Evolutionary conservation across 345 rosid genomes (phyloP).

Genomic region (Euphorbia pulcherrima): DNA sequence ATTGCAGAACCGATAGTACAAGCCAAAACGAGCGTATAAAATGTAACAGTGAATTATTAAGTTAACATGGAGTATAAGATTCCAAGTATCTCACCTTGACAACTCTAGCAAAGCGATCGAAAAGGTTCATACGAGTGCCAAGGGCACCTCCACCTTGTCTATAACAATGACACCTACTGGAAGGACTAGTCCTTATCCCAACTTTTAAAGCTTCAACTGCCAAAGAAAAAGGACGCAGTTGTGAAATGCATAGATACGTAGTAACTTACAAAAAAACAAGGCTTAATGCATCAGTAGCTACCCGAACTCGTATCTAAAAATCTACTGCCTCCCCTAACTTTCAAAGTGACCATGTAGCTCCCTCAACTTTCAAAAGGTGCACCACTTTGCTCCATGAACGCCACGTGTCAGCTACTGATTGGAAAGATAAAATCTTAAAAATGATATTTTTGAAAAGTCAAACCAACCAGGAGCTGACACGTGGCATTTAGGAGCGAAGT

Average conservation of each 20-base stretch:
- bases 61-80: slow-evolving; percentile 9
- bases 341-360: too few species aligned
- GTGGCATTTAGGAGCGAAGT: too few species aligned
- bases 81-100: slow-evolving; percentile 46
- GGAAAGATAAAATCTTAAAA: too few species aligned
- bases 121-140: slow-evolving; percentile 56
- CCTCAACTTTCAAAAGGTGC: too few species aligned
- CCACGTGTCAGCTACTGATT: too few species aligned
- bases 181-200: slow-evolving; percentile 10
- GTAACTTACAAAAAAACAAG: background rate
- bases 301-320: too few species aligned
- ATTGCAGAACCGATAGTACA: slow-evolving; percentile 1
- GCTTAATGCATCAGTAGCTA: too few species aligned
- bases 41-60: background rate
- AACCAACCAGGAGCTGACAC: too few species aligned
- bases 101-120: slow-evolving; percentile 69
- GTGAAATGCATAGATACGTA: too few species aligned
- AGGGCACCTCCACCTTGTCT: slow-evolving; percentile 54
- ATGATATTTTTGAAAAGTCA: too few species aligned
- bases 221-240: background rate
- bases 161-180: slow-evolving; percentile 25
- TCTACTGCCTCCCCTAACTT: too few species aligned
- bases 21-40: background rate
- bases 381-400: too few species aligned
- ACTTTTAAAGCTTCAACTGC: slow-evolving; percentile 25